Evolutionary conservation across 495 filamentous ascomycete species (phyloP), one percentile per base, ranked within the genome.

Genomic region (Penicillium fimorum): DNA sequence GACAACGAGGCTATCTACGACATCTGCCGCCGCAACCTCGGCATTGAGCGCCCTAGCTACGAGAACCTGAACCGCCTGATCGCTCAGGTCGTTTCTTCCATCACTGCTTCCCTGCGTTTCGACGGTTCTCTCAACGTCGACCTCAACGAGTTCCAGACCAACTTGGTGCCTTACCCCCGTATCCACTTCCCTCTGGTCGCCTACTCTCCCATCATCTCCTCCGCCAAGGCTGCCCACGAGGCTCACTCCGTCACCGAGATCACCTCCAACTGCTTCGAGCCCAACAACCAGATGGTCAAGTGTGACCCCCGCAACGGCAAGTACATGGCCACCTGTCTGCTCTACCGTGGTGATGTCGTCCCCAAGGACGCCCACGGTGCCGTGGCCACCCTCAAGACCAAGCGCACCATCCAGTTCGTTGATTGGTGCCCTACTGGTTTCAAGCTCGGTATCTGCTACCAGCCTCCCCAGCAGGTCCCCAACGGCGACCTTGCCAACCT

Each of bases 391-490:
- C 88, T 98, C 73, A 98, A 97, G 88, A 96, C 95, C 65, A 96
- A 96, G 85, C 86, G 91, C 58, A 96, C 92, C 70, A 96, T 98
- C 69, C 92, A 97, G 82, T 96, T 97, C 68, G 94, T 98, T 65
- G 94, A 98, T 79, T 98, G 94, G 94, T 98, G 94, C 85, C 94
- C 94, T 62, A 98, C 94, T 68, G 94, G 94, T 64, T 97, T 97
- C 87, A 98, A 98, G 88, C 88, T 98, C 65, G 94, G 94, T 81
- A 98, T 98, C 83, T 96, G 92, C 88, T 97, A 91, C 84, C 93
- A 98, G 81, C 90, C 92, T 55, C 94, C 94, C 59, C 84, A 92
- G 80, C 87, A 86, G 77, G 92, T 96, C 49, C 94, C 94, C 70
- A 96, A 95, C 79, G 92, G 95, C 63, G 94, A 97, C 72, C 82